Percentiles rank a stretch among this genome's conserved stretches.
Conservation (phyloP, 2,329 filamentous ascomycete genomes). For the Coniosporium tulheliwenetii region DNA sequence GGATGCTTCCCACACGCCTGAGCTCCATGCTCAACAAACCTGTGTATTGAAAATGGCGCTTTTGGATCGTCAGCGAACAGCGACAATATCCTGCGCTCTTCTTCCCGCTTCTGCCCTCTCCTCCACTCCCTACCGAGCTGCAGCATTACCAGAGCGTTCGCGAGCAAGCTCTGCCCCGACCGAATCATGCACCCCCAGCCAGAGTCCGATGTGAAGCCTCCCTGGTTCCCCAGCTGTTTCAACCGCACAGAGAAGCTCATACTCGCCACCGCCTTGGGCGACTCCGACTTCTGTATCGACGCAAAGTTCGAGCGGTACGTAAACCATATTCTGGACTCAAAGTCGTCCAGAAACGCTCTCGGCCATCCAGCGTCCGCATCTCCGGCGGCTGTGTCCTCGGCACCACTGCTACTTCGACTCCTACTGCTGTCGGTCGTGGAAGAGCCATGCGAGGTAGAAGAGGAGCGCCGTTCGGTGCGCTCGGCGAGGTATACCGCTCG, state of each 20-base stretch:
- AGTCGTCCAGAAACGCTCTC: conserved; percentile 70
- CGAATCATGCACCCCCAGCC: conserved; percentile 99
- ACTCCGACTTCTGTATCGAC: conserved; percentile 62
- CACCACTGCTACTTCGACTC: conserved; percentile 1
- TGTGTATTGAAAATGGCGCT: conserved; percentile 88
- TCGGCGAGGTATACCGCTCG: conserved; percentile 3
- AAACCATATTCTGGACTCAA: conserved; percentile 89
- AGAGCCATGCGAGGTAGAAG: conserved; percentile 7
- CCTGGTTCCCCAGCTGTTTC: conserved; percentile 62
- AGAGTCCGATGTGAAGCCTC: conserved; percentile 79
- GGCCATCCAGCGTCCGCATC: conserved; percentile 56
- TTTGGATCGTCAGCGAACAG: conserved; percentile 76
- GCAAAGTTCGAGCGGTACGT: conserved; percentile 84
- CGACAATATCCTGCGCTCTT: conserved; percentile 58
- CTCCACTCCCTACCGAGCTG: conserved; percentile 78
- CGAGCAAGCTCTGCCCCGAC: conserved; percentile 83
- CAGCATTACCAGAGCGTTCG: conserved; percentile 64
- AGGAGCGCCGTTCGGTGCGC: neutral
- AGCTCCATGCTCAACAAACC: conserved; percentile 80
- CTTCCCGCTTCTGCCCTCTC: conserved; percentile 36
- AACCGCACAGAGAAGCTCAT: conserved; percentile 77
- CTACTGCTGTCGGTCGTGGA: conserved; percentile 11
- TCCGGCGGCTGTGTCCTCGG: neutral
- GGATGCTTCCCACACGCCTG: conserved; percentile 82
- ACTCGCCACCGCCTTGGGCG: conserved; percentile 52